phyloP scores from a whole-genome alignment of 345 rosid species.

The Cardamine resedifolia region DNA sequence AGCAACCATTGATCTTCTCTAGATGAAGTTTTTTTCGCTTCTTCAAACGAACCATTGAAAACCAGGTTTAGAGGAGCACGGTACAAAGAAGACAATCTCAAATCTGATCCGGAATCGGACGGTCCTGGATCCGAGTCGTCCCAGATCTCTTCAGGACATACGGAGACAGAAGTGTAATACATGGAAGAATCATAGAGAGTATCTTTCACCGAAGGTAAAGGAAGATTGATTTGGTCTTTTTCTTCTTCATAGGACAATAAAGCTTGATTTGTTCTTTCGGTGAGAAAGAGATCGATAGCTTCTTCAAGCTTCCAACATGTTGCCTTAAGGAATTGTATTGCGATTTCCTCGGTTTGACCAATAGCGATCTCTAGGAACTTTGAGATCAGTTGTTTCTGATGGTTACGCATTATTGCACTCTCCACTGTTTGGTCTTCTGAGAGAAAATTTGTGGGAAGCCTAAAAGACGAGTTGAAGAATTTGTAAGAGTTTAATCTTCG shows the following conservation, averaged over 20 bases:
- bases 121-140: background rate
- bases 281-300: conserved; percentile 22
- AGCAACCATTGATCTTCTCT: conserved; percentile 73
- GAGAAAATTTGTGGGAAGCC: background rate
- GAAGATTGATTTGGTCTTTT: background rate
- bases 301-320: conserved; percentile 20
- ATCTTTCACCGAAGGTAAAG: background rate
- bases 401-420: background rate
- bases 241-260: background rate
- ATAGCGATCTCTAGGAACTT: conserved; percentile 81
- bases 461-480: background rate
- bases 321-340: conserved; percentile 63
- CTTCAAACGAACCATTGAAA: conserved; percentile 69
- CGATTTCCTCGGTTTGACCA: conserved; percentile 67
- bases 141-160: background rate
- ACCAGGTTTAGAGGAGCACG: conserved; percentile 70
- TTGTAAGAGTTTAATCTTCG: background rate
- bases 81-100: conserved; percentile 52
- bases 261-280: background rate
- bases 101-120: background rate
- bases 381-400: conserved; percentile 47
- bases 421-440: background rate
- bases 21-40: conserved; percentile 67
- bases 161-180: background rate
- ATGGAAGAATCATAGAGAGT: background rate